phyloP scores from a whole-genome alignment of 345 rosid species.

The Camelina neglecta region DNA sequence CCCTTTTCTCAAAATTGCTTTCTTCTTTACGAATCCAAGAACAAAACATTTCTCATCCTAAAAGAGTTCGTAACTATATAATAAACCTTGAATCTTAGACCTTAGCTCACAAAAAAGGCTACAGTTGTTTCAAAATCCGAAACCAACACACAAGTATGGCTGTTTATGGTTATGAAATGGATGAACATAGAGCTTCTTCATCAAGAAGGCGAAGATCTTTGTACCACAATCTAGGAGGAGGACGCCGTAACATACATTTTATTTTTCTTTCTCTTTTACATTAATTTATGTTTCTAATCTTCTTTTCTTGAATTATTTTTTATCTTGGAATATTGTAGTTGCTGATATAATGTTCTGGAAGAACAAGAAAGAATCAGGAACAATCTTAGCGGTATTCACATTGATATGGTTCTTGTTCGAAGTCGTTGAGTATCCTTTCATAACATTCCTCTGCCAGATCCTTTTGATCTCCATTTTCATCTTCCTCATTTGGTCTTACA shows the following conservation, averaged over 20 bases:
- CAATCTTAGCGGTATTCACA: constrained; percentile 58
- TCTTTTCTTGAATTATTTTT: background rate
- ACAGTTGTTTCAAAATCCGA: constrained; percentile 25
- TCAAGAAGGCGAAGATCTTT: constrained; percentile 41
- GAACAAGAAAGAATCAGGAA: constrained; percentile 63
- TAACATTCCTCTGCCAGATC: constrained; percentile 62
- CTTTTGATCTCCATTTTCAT: constrained; percentile 51
- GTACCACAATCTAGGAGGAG: constrained; percentile 46
- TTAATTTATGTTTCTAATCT: background rate
- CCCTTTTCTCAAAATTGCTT: constrained; percentile 40
- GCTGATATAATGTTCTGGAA: constrained; percentile 74
- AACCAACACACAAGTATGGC: constrained; percentile 20
- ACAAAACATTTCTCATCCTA: constrained; percentile 22
- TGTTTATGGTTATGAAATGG: constrained; percentile 2
- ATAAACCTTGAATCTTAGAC: constrained; percentile 22
- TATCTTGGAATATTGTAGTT: constrained; percentile 46
- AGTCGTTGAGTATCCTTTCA: constrained; percentile 63
- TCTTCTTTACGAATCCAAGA: constrained; percentile 47
- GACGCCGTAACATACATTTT: constrained; percentile 36
- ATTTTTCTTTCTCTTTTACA: background rate
- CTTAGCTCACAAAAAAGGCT: constrained; percentile 19
- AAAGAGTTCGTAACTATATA: constrained; percentile 2
- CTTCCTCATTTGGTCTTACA: constrained; percentile 65
- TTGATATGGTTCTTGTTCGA: constrained; percentile 68
- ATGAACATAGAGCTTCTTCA: constrained; percentile 43